Evolutionary conservation across 2,329 filamentous ascomycete genomes (phyloP).

Genomic region (Colletotrichum siamense): DNA sequence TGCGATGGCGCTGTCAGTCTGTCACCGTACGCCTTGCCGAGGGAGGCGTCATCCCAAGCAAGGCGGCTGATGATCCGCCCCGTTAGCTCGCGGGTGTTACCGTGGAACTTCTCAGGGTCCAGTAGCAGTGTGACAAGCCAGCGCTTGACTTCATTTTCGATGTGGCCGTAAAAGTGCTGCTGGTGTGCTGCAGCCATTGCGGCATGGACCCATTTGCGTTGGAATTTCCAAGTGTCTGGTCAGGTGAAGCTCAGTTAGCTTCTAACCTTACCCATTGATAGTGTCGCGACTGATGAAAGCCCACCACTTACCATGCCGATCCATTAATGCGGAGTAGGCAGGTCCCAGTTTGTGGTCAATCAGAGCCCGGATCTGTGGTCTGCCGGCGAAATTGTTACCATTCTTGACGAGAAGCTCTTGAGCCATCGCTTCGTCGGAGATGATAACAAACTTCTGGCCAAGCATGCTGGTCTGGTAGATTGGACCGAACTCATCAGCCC

Average conservation of each 20-base stretch:
- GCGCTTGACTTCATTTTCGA: slow-evolving; percentile 51
- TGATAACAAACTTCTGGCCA: slow-evolving; percentile 46
- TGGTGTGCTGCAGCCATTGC: slow-evolving; percentile 48
- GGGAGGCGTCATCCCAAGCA: slow-evolving; percentile 54
- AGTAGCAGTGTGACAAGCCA: slow-evolving; percentile 51
- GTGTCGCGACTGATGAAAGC: neutral
- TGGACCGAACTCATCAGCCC: slow-evolving; percentile 46
- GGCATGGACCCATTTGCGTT: slow-evolving; percentile 58
- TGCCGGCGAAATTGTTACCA: slow-evolving; percentile 54
- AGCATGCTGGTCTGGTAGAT: slow-evolving; percentile 48
- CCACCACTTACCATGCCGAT: slow-evolving; percentile 47
- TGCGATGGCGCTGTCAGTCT: slow-evolving; percentile 50
- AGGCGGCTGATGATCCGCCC: slow-evolving; percentile 55
- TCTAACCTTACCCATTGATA: neutral
- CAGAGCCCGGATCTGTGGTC: slow-evolving; percentile 55
- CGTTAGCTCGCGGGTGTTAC: slow-evolving; percentile 53
- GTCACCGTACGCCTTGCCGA: slow-evolving; percentile 50
- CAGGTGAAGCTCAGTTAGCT: neutral
- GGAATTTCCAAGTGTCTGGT: slow-evolving; percentile 51
- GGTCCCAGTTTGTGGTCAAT: slow-evolving; percentile 54
- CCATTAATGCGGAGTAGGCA: slow-evolving; percentile 56
- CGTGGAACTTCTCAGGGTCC: slow-evolving; percentile 50
- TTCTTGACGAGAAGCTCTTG: slow-evolving; percentile 54
- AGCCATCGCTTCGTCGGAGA: slow-evolving; percentile 54
- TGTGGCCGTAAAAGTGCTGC: slow-evolving; percentile 52